phyloP scores from a whole-genome alignment of 352 stramenopile genomes.

The Achlya hypogyna region DNA sequence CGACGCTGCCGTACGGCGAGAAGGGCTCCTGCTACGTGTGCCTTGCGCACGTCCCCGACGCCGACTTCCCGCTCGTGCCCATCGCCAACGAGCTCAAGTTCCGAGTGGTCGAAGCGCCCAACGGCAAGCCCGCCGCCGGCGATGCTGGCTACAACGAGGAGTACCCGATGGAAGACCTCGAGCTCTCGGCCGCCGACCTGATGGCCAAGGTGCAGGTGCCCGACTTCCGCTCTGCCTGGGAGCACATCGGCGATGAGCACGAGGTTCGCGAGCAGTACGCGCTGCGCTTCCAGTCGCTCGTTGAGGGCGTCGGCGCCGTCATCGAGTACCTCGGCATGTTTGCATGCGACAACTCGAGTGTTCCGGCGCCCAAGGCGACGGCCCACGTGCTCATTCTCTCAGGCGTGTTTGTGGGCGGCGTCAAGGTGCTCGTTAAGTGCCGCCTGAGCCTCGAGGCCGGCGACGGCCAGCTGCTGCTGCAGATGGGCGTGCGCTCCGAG shows the following conservation, averaged over 20 bases:
- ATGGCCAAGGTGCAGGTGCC: constrained; percentile 94
- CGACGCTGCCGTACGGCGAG: constrained; percentile 90
- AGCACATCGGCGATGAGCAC: constrained; percentile 87
- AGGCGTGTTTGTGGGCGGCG: constrained; percentile 92
- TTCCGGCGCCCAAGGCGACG: constrained; percentile 82
- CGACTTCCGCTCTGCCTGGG: constrained; percentile 96
- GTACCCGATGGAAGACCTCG: constrained; percentile 97
- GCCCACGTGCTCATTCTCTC: constrained; percentile 95
- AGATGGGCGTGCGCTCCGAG: constrained; percentile 96
- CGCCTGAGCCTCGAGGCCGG: constrained; percentile 90
- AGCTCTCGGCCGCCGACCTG: constrained; percentile 93
- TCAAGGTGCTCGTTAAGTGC: constrained; percentile 93
- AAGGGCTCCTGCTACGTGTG: constrained; percentile 91
- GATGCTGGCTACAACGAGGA: constrained; percentile 94
- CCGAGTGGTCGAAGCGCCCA: constrained; percentile 91
- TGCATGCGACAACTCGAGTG: constrained; percentile 91
- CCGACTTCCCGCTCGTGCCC: constrained; percentile 72
- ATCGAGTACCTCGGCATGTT: constrained; percentile 97
- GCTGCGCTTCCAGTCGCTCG: constrained; percentile 94
- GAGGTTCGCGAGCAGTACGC: constrained; percentile 96
- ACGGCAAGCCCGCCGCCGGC: constrained; percentile 73
- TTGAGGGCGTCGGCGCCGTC: constrained; percentile 92
- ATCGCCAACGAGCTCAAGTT: constrained; percentile 95
- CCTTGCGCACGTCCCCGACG: constrained; percentile 75
- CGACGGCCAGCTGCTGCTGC: constrained; percentile 63